Evolutionary conservation across 148 eudicot species (phyloP), one percentile per base, ranked within the genome.

Genomic region (Cornus controversa): DNA sequence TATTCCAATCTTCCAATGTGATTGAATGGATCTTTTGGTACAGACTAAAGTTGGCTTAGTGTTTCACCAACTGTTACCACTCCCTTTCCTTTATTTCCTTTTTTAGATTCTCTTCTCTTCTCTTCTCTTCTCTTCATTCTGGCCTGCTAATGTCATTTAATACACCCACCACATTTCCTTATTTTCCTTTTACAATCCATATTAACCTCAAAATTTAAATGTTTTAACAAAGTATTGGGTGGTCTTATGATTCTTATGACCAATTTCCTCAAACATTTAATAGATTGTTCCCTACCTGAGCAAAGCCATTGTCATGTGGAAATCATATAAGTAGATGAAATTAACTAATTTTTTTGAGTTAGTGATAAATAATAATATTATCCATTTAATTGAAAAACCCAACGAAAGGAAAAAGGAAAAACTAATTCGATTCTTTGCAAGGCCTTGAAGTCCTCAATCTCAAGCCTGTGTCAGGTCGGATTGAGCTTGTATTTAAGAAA

Each of bases 41-140:
- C 76, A 64, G 70, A 85, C 54, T 71, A 79, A 81, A 83, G 83
- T 28, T 67, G 28, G 57, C 62, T 25, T 64, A 71, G 79, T 66
- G 72, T 18, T 74, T 50, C 34, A 53, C 34, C 9, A 10, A 31
- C 58, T 66, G 11, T 57, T 57, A 26, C 14, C 60, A 31, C 40
- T 24, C 54, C 73, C 37, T 68, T 66, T 27, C 45, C 63, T 71
- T 63, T n/a, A 3, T 40, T 68, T 40, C 72, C 81, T 40, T 78
- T 83, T 86, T 47, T 67, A 66, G 82, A 83, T 86, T 83, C 86
- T 77, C 70, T 76, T 28, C 77, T 77, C 77, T 76, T 60, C 77
- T 79, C 71, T 86, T 83, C 86, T 77, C 70, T 76, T 28, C 77
- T 77, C 77, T 76, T 60, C 77, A n/a, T n/a, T n/a, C n/a, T n/a